Base-by-base conservation (phyloP, 2,329 filamentous ascomycete genomes). In the Daldinia sp. region DNA sequence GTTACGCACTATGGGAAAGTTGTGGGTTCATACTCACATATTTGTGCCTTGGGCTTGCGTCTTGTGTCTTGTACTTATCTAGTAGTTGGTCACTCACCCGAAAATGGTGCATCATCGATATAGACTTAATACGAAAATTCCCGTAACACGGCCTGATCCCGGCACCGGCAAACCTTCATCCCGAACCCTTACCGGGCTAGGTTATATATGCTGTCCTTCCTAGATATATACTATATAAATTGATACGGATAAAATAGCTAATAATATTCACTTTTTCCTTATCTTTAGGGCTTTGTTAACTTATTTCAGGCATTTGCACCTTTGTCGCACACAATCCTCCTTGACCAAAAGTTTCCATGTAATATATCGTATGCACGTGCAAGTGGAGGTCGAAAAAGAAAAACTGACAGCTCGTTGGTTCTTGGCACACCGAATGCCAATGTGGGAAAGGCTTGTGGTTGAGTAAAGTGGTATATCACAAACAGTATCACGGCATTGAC, bases 61-160 rank as follows among this genome's bases (percentile, higher is more conserved):
- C 35, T 33, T 35, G 48, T 2, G 33, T 35, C 33, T 35, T 35
- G 44, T 42, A 58, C 13, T 48, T 3, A 2, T 26, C 55, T 46
- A 37, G 28, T 42, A n/a, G 39, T 30, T 44, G 28, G 18, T 54
- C 33, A 39, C 28, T n/a, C 12, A 33, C n/a, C 54, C 39, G 54
- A 35, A n/a, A 26, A 44, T 39, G 56, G 28, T 61, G 56, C 51
- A 57, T 58, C 44, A 56, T 55, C 7, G 41, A 55, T 48, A 15
- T 20, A n/a, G 56, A 23, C 50, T 30, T 53, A 44, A 62, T 51
- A 68, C 70, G 70, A 55, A 67, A 69, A 72, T 60, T 72, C 18
- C 74, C 74, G 74, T 54, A 69, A 64, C 46, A 68, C 71, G 62
- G 65, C 65, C 57, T 70, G 50, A 64, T 68, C 51, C 51, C 66